phyloP scores from a whole-genome alignment of 1,284 basidiomycete genomes.

The Rhodotorula sp. region DNA sequence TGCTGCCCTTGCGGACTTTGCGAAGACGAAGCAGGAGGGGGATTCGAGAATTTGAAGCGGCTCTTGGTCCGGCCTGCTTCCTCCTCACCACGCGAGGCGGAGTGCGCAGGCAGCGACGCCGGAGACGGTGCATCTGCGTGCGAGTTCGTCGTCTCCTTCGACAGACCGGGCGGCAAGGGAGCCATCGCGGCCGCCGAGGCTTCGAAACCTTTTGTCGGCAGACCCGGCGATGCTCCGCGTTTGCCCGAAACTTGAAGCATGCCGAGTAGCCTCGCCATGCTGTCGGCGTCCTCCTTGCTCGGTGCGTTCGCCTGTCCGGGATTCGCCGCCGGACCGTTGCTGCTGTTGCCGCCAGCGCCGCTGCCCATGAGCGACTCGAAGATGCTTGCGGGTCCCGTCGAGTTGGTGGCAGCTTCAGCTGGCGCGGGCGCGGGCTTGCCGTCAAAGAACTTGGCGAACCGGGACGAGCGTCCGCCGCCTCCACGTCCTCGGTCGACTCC shows the following conservation, averaged over 20 bases:
- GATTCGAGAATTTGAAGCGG: slow-evolving; percentile 25
- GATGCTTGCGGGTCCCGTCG: slow-evolving; percentile 11
- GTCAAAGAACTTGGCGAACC: slow-evolving; percentile 41
- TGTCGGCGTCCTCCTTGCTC: slow-evolving; percentile 37
- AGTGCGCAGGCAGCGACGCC: neutral
- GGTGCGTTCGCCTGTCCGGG: neutral
- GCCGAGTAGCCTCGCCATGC: slow-evolving; percentile 36
- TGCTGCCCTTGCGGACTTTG: neutral
- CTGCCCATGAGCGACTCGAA: slow-evolving; percentile 32
- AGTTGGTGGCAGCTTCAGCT: slow-evolving; percentile 1
- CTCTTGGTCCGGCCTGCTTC: slow-evolving; percentile 20
- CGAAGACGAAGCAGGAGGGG: neutral
- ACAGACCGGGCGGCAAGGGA: too few relatives aligned
- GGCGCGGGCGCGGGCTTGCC: slow-evolving; percentile 27
- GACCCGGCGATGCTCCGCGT: neutral
- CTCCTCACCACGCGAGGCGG: neutral
- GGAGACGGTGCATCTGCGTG: neutral
- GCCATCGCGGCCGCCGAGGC: neutral
- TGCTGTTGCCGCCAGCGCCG: neutral
- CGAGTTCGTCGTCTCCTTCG: too few relatives aligned
- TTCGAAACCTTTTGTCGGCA: neutral
- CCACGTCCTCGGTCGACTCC: neutral
- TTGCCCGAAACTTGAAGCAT: slow-evolving; percentile 38
- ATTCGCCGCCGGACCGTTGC: neutral
- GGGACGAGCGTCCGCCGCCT: slow-evolving; percentile 22